Base-by-base conservation (phyloP, 345 rosid species). In the Acer saccharum region DNA sequence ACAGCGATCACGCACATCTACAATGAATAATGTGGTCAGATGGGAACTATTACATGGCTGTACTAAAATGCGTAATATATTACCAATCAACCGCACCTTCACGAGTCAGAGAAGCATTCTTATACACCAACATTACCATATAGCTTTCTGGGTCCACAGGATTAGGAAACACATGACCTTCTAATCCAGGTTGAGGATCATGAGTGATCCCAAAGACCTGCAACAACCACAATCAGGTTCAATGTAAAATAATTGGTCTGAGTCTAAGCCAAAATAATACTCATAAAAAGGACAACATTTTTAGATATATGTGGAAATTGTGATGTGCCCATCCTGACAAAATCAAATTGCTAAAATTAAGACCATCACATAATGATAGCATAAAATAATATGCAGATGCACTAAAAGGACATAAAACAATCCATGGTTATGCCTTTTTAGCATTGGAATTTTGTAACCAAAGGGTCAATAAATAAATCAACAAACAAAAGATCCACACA, bases 111-210 rank as follows among this genome's bases (percentile, higher is more conserved):
- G 99, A 94, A n/a, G 89, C 97, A 80, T 94, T 93, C 85, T 92
- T 91, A 90, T 92, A 94, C 57, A 79, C 82, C 82, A 96, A 79
- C 98, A 96, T 94, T 72, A 94, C 91, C 98, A 94, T 94, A 85
- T 94, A 96, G 79, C 97, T 90, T 72, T 92, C 85, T n/a, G 88
- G 87, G 80, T 96, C 97, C 35, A 94, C 97, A 1, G 98, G 98
- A 85, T 91, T 91, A 20, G 99, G 97, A 67, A 94, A 86, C 65
- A 96, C 90, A 66, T 96, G 97, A 39, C 98, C 98, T 83, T 94
- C 98, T 71, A 96, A 85, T 77, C 93, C 62, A 6, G 99, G 97
- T 77, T 88, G 83, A 75, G 89, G 93, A 80, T 90, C 89, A 78
- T 80, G 80, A 32, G 97, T 89, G 58, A 96, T 92, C 71, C 99